Evolutionary conservation across 768 basidiomycete species (phyloP).

Genomic region (Trametes meyenii): DNA sequence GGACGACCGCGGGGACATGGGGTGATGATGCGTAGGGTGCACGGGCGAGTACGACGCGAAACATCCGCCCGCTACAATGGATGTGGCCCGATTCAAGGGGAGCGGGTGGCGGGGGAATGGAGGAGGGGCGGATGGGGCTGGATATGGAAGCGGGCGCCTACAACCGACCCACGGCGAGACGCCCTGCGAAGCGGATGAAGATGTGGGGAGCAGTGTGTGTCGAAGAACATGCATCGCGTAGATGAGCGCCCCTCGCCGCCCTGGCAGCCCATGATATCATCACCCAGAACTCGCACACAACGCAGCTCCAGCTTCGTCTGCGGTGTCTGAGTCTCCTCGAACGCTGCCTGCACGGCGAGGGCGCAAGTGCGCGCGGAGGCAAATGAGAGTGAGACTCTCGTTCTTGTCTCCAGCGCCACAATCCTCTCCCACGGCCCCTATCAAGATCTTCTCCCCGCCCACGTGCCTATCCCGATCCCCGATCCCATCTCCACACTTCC

Average conservation of each 20-base stretch:
- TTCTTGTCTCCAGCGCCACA: not conserved
- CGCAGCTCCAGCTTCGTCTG: too few relatives aligned
- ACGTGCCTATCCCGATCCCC: conserved; percentile 4
- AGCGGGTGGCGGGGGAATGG: not conserved
- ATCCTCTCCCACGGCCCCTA: not conserved
- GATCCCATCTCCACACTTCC: conserved; percentile 13
- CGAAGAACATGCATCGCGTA: not conserved
- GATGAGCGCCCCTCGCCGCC: conserved; percentile 7
- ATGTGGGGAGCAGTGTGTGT: not conserved
- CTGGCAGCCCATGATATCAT: conserved; percentile 20
- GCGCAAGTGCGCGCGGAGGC: not conserved
- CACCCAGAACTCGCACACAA: not conserved
- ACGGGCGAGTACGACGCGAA: not conserved
- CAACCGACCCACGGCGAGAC: not conserved
- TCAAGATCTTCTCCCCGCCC: conserved; percentile 4
- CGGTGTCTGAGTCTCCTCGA: too few relatives aligned
- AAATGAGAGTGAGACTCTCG: not conserved
- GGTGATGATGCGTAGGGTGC: not conserved
- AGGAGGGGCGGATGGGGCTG: not conserved
- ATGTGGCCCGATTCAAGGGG: not conserved
- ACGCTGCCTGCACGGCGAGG: too few relatives aligned
- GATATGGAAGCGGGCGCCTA: not conserved
- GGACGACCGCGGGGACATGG: not conserved
- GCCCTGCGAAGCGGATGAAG: conserved; percentile 2
- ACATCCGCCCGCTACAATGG: not conserved